Base-by-base conservation (phyloP, 2,329 filamentous ascomycete genomes). In the Xylariaceae sp. region DNA sequence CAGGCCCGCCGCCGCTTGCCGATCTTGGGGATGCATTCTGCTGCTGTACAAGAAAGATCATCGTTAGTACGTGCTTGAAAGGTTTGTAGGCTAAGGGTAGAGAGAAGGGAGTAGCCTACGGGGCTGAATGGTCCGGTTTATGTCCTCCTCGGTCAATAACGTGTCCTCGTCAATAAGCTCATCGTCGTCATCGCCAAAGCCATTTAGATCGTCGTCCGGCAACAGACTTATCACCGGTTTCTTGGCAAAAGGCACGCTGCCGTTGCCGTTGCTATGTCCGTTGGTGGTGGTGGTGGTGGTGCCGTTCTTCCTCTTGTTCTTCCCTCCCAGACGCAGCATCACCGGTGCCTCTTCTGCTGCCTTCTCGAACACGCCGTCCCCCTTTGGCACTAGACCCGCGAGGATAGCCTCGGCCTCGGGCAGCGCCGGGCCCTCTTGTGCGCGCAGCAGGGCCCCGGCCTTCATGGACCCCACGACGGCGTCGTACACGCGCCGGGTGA, bases 161-260 rank as follows among this genome's bases (percentile, higher is more conserved):
- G 85, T 86, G 66, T 97, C 88, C 72, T 97, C 94, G 68, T 97
- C 92, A 62, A 99, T 94, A 48, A 96, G 75, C 50, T 95, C 92
- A 60, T 95, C 91, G 64, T 92, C 82, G 63, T 91, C 88, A 39
- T 81, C n/a, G n/a, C n/a, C 79, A 51, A 87, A 77, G 60, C 90
- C 85, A 61, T 88, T 83, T 60, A 79, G 80, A 57, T 86, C 82
- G 65, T 88, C 85, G 30, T 89, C 82, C 61, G 32, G 48, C 21
- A 54, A 30, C 13, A 88, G 88, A 27, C 86, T 87, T 10, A 90
- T 83, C 16, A 83, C 85, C 41, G 78, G 74, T 13, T 82, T 79
- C 58, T 75, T 71, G 26, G 70, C 70, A 65, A 72, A 58, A 55
- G 74, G 64, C 29, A 71, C 68, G 26, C 65, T 59, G 39, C 72